These are phyloP conservation scores for Colletotrichum sansevieriae DNA, from an alignment of 2,329 filamentous ascomycete species.

Conservation along the genomic window DNA sequence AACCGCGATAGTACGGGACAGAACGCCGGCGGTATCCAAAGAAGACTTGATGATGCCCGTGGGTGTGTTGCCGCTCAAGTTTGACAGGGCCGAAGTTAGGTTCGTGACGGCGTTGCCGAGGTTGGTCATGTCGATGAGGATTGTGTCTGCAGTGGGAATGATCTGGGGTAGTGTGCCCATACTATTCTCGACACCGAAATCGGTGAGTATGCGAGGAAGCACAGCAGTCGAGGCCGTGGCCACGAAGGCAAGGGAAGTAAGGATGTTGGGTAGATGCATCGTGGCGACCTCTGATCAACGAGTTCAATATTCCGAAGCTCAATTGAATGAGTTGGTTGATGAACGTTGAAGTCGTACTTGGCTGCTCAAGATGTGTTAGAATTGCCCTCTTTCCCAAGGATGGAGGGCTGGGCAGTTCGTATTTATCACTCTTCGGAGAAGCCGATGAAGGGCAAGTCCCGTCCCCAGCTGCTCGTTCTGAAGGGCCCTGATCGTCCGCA, in stretches of 20 bases:
- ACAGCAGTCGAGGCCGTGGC: not conserved
- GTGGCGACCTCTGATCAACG: not conserved
- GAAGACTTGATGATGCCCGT: not conserved
- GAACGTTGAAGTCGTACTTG: not conserved
- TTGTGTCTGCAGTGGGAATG: not conserved
- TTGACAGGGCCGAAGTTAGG: not conserved
- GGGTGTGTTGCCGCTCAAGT: not conserved
- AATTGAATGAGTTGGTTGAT: not conserved
- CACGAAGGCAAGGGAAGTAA: not conserved
- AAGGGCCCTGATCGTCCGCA: not conserved
- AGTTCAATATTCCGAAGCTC: too few relatives aligned
- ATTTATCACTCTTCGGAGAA: slow-evolving; percentile 13
- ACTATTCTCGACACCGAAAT: not conserved
- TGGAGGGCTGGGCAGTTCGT: not conserved
- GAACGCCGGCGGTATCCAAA: not conserved
- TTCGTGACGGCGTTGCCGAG: not conserved
- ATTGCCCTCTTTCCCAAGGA: not conserved
- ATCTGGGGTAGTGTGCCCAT: slow-evolving; percentile 13
- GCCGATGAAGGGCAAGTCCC: not conserved
- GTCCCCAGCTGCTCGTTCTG: slow-evolving; percentile 1
- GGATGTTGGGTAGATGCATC: not conserved
- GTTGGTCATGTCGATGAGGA: not conserved
- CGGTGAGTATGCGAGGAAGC: not conserved
- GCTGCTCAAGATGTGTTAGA: too few relatives aligned
- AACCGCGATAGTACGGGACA: slow-evolving; percentile 1